phyloP scores from a whole-genome alignment of 805 yeast species.

The Candida wancherniae region DNA sequence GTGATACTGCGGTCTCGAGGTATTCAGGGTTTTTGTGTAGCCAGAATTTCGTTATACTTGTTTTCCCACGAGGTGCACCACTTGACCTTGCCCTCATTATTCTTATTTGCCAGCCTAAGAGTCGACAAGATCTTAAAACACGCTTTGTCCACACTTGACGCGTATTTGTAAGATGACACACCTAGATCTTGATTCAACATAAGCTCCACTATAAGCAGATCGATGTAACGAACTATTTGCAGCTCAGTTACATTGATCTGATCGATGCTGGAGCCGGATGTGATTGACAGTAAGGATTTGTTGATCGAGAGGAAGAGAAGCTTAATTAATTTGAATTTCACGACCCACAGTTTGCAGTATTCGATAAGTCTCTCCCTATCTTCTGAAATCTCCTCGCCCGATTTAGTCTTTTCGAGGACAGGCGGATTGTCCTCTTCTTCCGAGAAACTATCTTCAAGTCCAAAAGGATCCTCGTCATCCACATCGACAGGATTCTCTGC shows the following conservation, averaged over 20 bases:
- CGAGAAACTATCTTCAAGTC: constrained; percentile 25
- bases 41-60: constrained; percentile 33
- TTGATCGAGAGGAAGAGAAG: constrained; percentile 53
- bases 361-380: constrained; percentile 26
- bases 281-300: constrained; percentile 50
- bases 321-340: constrained; percentile 52
- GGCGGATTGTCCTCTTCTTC: constrained; percentile 25
- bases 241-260: constrained; percentile 40
- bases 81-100: constrained; percentile 48
- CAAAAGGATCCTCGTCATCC: constrained; percentile 51
- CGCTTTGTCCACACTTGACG: constrained; percentile 22
- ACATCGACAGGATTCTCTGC: constrained; percentile 51
- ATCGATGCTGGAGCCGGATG: constrained; percentile 44
- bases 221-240: constrained; percentile 43
- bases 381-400: constrained; percentile 16
- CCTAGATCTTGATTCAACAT: constrained; percentile 45
- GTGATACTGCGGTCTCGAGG: no score
- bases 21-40: no score
- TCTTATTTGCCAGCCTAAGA: constrained; percentile 44
- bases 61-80: constrained; percentile 55
- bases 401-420: constrained; percentile 17
- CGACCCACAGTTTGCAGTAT: constrained; percentile 46
- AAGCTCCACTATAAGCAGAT: constrained; percentile 54
- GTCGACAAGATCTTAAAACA: constrained; percentile 29
- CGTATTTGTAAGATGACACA: constrained; percentile 27